Percentiles rank a stretch among this genome's conserved stretches.
Evolutionary conservation across 495 filamentous ascomycete genomes (phyloP).

Genomic region (Aspergillus kassunensis): DNA sequence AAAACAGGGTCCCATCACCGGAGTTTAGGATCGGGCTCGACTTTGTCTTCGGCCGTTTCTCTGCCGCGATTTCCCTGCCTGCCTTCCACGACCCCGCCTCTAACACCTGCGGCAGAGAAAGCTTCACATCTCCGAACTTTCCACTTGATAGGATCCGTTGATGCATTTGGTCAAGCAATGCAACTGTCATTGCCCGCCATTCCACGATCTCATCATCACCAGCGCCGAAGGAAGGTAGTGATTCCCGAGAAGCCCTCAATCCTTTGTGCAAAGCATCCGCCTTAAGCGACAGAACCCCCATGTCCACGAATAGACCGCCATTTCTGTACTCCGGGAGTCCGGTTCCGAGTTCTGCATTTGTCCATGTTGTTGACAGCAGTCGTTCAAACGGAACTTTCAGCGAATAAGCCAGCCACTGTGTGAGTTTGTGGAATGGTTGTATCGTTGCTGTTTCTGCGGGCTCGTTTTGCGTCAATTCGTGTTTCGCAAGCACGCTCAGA

Average conservation of each 20-base stretch:
- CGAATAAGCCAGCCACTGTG: conserved; percentile 87
- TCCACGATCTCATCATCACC: conserved; percentile 18
- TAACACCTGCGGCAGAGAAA: conserved; percentile 73
- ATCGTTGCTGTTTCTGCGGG: conserved; percentile 22
- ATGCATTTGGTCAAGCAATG: conserved; percentile 74
- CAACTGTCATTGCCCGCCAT: conserved; percentile 75
- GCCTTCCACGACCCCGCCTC: conserved; percentile 81
- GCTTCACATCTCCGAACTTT: conserved; percentile 48
- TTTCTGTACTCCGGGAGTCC: conserved; percentile 87
- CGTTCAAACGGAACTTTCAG: conserved; percentile 83
- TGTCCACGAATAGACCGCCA: conserved; percentile 78
- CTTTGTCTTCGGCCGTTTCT: conserved; percentile 34
- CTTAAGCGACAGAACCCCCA: conserved; percentile 77
- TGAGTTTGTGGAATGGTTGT: conserved; percentile 76
- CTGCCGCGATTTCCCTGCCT: conserved; percentile 39
- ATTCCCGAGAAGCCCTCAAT: conserved; percentile 43
- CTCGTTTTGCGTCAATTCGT: not conserved
- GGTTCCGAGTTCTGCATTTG: conserved; percentile 71
- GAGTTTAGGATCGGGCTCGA: conserved; percentile 44
- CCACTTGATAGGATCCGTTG: conserved; percentile 54
- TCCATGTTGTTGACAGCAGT: conserved; percentile 71
- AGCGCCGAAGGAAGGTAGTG: conserved; percentile 73
- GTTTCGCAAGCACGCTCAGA: conserved; percentile 23
- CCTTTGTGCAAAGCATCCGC: conserved; percentile 54
- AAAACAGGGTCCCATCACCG: conserved; percentile 44